Conservation (phyloP, 2,329 filamentous ascomycete genomes). For the Arthrobotrys pseudoclavata region DNA sequence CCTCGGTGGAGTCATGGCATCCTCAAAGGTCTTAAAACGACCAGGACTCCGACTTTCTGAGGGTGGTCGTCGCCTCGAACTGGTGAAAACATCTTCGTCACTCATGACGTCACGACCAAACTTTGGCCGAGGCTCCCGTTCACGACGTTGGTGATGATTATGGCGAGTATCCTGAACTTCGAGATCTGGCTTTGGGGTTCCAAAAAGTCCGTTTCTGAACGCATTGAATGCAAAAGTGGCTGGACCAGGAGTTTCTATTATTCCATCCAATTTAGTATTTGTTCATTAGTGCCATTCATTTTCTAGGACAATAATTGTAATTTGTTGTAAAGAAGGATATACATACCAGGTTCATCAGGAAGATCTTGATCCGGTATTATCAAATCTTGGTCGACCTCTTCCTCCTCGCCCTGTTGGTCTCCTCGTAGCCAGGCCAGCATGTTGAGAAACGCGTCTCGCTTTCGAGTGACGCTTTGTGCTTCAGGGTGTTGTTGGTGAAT, state of each 20-base stretch:
- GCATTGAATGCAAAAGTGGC: conserved; percentile 77
- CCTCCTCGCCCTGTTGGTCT: conserved; percentile 53
- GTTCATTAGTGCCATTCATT: conserved; percentile 65
- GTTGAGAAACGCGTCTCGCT: conserved; percentile 44
- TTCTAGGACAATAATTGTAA: conserved; percentile 59
- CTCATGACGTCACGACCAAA: conserved; percentile 47
- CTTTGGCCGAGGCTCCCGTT: conserved; percentile 36
- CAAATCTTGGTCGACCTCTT: conserved; percentile 55
- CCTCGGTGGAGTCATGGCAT: conserved; percentile 30
- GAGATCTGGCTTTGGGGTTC: conserved; percentile 72
- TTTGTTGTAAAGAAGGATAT: conserved; percentile 21
- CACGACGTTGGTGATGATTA: conserved; percentile 13
- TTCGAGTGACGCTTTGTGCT: conserved; percentile 12
- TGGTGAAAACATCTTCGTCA: conserved; percentile 56
- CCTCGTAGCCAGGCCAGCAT: conserved; percentile 59
- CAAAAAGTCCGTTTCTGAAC: conserved; percentile 76
- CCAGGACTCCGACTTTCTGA: conserved; percentile 37
- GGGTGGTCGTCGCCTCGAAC: conserved; percentile 31
- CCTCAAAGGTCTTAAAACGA: conserved; percentile 40
- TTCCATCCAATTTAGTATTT: background rate
- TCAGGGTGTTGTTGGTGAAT: conserved; percentile 10
- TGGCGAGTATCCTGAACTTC: conserved; percentile 60
- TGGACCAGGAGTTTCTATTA: conserved; percentile 73
- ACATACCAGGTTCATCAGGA: conserved; percentile 51
- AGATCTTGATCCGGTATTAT: conserved; percentile 53